Base-by-base conservation (phyloP, 805 yeast species). In the Suhomyces sp. region DNA sequence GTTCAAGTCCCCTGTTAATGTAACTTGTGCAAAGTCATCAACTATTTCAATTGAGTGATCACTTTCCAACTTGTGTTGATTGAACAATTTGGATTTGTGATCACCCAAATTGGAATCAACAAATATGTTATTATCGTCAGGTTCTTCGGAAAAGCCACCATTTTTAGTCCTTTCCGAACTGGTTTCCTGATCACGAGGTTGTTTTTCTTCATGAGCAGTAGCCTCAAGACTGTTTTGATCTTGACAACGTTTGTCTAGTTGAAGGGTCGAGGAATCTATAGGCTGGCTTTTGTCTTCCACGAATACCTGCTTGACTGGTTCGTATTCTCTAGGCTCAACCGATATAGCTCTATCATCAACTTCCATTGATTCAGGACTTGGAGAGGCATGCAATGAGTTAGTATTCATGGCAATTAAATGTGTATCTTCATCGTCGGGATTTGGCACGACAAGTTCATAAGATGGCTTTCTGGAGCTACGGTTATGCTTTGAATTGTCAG, bases 21-120 rank as follows among this genome's bases (percentile, higher is more conserved):
- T 58, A 6, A 70, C 75, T 39, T 61, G 68, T 3, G 72, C 68
- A 52, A 70, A 64, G 46, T 66, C 66, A 10, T 64, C 66, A 8
- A 55, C 61, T 29, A 64, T 53, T 22, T 64, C 66, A 21, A 50
- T 54, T 1, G 66, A 56, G 22, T 54, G 55, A 21, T 48, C 52
- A 33, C 48, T 46, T 3, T 15, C 33, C 15, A 22, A 22, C 15
- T 47, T 47, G 2, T n/a, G 20, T 22, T 47, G 51, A 19, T 53
- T 46, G 44, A 55, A 52, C 45, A 55, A 53, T 12, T 44, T 55
- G 7, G 54, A 46, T 37, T 21, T 29, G 8, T 35, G 40, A 3
- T 41, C 49, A 22, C 22, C 31, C 2, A n/a, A 22, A 1, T 43
- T 48, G 21, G 33, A 21, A 12, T 51, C 54, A 37, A 51, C 39